phyloP scores from a whole-genome alignment of 225 moss, liverwort and hornwort genomes.

The Antitrichia curtipendula region DNA sequence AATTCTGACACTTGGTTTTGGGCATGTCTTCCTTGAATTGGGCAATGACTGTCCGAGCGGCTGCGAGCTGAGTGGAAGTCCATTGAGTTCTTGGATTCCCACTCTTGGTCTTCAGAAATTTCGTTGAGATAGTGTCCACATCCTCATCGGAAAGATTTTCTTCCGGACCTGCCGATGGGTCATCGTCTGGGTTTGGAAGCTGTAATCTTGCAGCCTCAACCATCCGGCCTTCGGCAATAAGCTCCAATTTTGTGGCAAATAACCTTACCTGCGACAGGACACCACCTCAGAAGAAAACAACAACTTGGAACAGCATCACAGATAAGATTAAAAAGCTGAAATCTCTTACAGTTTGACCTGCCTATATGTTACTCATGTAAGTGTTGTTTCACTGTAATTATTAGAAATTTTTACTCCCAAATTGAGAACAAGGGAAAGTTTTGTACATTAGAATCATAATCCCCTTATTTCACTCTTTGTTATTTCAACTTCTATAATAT shows the following conservation, averaged over 20 bases:
- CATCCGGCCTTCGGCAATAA: slow-evolving; percentile 83
- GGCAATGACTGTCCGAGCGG: slow-evolving; percentile 52
- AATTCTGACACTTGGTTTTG: slow-evolving; percentile 74
- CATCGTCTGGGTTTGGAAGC: slow-evolving; percentile 17
- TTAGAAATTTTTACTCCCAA: not conserved
- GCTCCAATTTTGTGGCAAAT: slow-evolving; percentile 63
- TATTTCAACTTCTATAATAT: not conserved
- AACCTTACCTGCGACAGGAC: slow-evolving; percentile 35
- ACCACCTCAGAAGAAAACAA: not conserved
- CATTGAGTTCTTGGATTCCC: slow-evolving; percentile 29
- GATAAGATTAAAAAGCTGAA: not conserved
- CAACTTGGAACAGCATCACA: not conserved
- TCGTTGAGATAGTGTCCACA: slow-evolving; percentile 27
- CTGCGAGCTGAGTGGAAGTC: slow-evolving; percentile 79
- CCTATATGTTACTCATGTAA: not conserved
- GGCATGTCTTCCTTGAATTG: slow-evolving; percentile 60
- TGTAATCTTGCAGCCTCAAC: slow-evolving; percentile 73
- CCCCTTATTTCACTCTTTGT: not conserved
- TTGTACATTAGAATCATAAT: not conserved
- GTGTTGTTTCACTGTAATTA: not conserved
- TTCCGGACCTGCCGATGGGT: slow-evolving; percentile 28
- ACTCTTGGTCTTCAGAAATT: slow-evolving; percentile 8
- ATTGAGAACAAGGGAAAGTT: not conserved
- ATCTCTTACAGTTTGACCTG: not conserved
- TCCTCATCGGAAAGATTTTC: slow-evolving; percentile 46